These are phyloP conservation scores for Hypoxylon sp. DNA, from an alignment of 2,329 filamentous ascomycete genomes.

Conservation along the genomic window DNA sequence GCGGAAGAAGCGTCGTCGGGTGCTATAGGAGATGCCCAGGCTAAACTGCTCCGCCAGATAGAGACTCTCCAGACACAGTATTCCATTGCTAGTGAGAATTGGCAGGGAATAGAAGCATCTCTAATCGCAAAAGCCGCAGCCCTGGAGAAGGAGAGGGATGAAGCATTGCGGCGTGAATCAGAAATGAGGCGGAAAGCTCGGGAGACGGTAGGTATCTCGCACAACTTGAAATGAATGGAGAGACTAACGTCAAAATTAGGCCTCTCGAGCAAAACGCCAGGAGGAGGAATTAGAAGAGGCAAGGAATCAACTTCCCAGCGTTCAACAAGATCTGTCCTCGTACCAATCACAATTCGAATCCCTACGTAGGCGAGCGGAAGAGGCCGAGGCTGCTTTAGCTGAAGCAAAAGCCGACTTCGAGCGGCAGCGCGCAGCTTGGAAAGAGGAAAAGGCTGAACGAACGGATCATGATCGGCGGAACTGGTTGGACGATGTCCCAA, in stretches of 20 bases:
- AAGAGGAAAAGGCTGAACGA: slow-evolving; percentile 60
- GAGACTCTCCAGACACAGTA: slow-evolving; percentile 97
- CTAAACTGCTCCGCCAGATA: slow-evolving; percentile 91
- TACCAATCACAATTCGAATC: slow-evolving; percentile 72
- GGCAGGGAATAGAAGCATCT: slow-evolving; percentile 95
- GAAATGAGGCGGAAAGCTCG: slow-evolving; percentile 92
- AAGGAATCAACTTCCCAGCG: slow-evolving; percentile 73
- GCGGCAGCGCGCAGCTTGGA: slow-evolving; percentile 61
- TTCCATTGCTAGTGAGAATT: slow-evolving; percentile 93
- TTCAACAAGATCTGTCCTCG: slow-evolving; percentile 74
- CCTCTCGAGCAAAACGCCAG: slow-evolving; percentile 73
- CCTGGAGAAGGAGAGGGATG: slow-evolving; percentile 92
- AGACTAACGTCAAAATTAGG: slow-evolving; percentile 63
- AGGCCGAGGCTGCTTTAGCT: slow-evolving; percentile 75
- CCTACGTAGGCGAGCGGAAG: slow-evolving; percentile 75
- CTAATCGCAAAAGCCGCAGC: slow-evolving; percentile 81
- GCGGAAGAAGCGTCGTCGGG: slow-evolving; percentile 93
- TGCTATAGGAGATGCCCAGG: slow-evolving; percentile 84
- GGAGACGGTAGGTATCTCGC: slow-evolving; percentile 76
- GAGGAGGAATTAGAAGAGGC: slow-evolving; percentile 88
- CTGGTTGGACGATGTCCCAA: slow-evolving; percentile 68
- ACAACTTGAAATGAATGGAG: not conserved
- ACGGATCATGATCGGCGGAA: slow-evolving; percentile 60
- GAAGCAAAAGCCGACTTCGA: slow-evolving; percentile 68
- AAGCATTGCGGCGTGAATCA: slow-evolving; percentile 84